These are phyloP conservation scores for Corchorus olitorius DNA, from an alignment of 345 rosid genomes.

Conservation along the genomic window DNA sequence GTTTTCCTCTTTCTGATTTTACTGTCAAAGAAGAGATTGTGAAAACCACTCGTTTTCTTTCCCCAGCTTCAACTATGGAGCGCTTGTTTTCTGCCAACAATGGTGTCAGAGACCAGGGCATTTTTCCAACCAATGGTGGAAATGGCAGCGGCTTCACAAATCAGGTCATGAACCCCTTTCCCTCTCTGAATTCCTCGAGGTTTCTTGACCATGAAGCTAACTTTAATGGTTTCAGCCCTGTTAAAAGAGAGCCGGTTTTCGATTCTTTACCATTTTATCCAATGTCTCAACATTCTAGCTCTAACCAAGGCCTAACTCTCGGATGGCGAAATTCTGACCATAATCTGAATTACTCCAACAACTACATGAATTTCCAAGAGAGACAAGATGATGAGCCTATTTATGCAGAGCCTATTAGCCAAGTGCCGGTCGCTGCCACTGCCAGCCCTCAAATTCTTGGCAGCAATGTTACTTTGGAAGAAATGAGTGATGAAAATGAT, in stretches of 20 bases:
- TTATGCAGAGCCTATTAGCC: neutral
- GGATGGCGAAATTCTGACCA: neutral
- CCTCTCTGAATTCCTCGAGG: neutral
- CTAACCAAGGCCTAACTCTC: neutral
- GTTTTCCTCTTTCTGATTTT: neutral
- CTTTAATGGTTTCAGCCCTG: neutral
- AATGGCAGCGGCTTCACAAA: neutral
- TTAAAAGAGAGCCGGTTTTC: neutral
- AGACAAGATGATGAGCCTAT: neutral
- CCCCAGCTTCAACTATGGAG: neutral
- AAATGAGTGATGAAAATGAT: neutral
- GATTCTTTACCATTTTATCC: neutral
- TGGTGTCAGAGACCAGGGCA: neutral
- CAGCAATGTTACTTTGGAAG: neutral
- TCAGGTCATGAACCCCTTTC: neutral
- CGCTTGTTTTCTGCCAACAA: neutral
- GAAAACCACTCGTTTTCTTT: slow-evolving; percentile 2
- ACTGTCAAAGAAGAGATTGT: neutral
- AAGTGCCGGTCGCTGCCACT: neutral
- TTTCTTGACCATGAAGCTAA: neutral
- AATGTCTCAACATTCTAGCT: neutral
- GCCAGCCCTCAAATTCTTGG: too few relatives aligned
- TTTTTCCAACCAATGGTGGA: neutral
- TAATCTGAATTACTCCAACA: neutral
- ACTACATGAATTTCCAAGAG: neutral